Percentiles rank a stretch among this genome's conserved stretches.
These are phyloP conservation scores for Guadua angustifolia DNA, from an alignment of 176 grass and related monocot genomes.

Conservation along the genomic window DNA sequence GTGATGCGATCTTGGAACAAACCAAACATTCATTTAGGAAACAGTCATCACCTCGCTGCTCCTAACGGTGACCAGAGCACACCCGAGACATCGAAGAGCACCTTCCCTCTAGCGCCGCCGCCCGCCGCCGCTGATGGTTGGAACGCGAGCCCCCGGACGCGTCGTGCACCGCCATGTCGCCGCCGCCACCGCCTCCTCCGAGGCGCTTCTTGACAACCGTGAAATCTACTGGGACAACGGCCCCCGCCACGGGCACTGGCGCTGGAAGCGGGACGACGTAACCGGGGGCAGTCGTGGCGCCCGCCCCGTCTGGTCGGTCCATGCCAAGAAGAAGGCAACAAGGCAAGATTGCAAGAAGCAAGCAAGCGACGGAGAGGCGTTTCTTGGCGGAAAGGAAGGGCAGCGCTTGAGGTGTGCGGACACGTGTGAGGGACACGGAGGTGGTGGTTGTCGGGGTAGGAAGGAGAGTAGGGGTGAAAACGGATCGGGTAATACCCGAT, in stretches of 20 bases:
- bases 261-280: neutral
- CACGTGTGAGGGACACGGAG: neutral
- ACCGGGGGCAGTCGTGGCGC: neutral
- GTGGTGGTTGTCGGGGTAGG: neutral
- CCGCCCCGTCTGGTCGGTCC: neutral
- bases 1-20: neutral
- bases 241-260: slow-evolving; percentile 19
- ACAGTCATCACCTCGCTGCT: slow-evolving; percentile 40
- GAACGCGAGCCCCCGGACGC: slow-evolving; percentile 51
- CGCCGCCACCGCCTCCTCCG: neutral
- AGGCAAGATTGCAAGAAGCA: neutral
- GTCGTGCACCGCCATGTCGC: slow-evolving; percentile 52
- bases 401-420: neutral
- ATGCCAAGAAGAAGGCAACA: neutral
- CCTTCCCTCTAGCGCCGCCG: slow-evolving; percentile 16
- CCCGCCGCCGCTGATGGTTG: neutral
- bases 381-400: slow-evolving; percentile 9
- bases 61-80: slow-evolving; percentile 52
- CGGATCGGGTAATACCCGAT: too few species aligned
- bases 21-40: neutral
- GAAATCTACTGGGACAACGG: slow-evolving; percentile 62
- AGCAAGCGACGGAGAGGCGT: neutral
- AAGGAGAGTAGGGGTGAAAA: too few species aligned
- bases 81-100: slow-evolving; percentile 52
- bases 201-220: slow-evolving; percentile 56